phyloP scores from a whole-genome alignment of 495 filamentous ascomycete genomes.

The Sphaerosporella brunnea region DNA sequence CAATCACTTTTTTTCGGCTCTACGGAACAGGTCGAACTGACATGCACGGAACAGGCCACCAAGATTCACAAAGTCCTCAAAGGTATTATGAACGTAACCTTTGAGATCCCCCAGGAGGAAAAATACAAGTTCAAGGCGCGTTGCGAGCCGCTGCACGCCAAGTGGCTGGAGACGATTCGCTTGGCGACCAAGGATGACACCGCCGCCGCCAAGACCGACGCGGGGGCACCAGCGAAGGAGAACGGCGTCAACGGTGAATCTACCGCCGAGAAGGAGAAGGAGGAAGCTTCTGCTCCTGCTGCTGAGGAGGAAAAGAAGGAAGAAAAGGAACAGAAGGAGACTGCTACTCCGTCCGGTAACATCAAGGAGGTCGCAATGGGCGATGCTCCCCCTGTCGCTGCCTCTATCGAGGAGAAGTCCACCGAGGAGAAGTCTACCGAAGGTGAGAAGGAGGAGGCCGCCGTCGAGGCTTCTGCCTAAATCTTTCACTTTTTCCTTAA shows the following conservation, averaged over 20 bases:
- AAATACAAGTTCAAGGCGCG: constrained; percentile 50
- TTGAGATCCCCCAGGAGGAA: constrained; percentile 47
- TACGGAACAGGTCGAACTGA: too few relatives aligned
- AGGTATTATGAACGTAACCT: constrained; percentile 44
- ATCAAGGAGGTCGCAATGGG: constrained; percentile 20
- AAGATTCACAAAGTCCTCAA: constrained; percentile 63
- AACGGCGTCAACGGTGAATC: constrained; percentile 2
- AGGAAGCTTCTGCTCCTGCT: neutral
- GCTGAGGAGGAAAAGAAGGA: constrained; percentile 7
- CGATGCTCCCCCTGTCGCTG: constrained; percentile 8
- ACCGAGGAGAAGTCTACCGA: constrained; percentile 8
- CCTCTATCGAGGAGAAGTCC: too few relatives aligned
- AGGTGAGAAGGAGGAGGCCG: constrained; percentile 1
- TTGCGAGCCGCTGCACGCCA: constrained; percentile 28
- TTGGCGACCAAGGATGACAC: constrained; percentile 25
- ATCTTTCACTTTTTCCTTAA: constrained; percentile 3
- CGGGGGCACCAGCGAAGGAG: constrained; percentile 17
- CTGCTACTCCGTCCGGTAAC: too few relatives aligned
- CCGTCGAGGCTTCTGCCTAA: neutral
- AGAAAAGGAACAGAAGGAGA: neutral
- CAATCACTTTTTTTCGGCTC: neutral
- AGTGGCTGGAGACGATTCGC: constrained; percentile 29
- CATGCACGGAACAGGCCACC: constrained; percentile 43
- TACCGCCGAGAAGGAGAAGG: constrained; percentile 3
- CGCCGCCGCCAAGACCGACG: constrained; percentile 7